Evolutionary conservation across 228 moss, liverwort and hornwort species (phyloP).

Genomic region (Sphagnum fallax): DNA sequence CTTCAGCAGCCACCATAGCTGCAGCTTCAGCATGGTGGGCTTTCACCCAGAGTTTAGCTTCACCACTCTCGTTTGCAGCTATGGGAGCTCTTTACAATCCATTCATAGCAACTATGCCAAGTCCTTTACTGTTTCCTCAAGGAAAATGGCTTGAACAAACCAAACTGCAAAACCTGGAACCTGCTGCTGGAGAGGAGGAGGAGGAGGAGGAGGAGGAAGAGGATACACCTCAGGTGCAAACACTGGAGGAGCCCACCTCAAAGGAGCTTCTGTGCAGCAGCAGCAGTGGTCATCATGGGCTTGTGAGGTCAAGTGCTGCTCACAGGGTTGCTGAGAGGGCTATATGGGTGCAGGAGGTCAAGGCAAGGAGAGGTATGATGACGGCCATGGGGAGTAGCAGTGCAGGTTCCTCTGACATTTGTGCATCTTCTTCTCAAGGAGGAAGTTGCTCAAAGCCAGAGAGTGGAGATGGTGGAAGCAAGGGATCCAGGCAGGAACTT

Average conservation of each 20-base stretch:
- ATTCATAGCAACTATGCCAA: slow-evolving; percentile 15
- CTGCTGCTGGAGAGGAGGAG: background rate
- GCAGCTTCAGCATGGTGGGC: slow-evolving; percentile 72
- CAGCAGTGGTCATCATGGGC: slow-evolving; percentile 21
- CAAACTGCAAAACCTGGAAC: too few species aligned
- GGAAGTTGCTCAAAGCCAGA: slow-evolving; percentile 13
- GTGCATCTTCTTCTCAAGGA: slow-evolving; percentile 25
- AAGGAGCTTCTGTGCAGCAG: slow-evolving; percentile 14
- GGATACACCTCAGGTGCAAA: too few species aligned
- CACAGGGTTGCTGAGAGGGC: slow-evolving; percentile 43
- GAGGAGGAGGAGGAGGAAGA: background rate
- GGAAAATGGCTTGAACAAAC: background rate
- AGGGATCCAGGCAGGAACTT: background rate
- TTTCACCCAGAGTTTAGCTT: slow-evolving; percentile 40
- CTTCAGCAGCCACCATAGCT: slow-evolving; percentile 58
- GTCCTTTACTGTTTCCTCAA: slow-evolving; percentile 38
- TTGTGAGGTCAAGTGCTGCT: slow-evolving; percentile 32
- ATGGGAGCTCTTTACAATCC: slow-evolving; percentile 35
- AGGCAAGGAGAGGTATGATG: slow-evolving; percentile 38
- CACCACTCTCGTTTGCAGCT: slow-evolving; percentile 42
- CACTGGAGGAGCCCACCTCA: background rate
- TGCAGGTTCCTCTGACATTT: slow-evolving; percentile 7
- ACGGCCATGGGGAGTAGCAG: background rate
- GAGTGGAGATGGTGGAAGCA: background rate
- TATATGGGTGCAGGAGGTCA: slow-evolving; percentile 44